Base-by-base conservation (phyloP, 1,284 basidiomycete species). In the Sphagnurus paluster region DNA sequence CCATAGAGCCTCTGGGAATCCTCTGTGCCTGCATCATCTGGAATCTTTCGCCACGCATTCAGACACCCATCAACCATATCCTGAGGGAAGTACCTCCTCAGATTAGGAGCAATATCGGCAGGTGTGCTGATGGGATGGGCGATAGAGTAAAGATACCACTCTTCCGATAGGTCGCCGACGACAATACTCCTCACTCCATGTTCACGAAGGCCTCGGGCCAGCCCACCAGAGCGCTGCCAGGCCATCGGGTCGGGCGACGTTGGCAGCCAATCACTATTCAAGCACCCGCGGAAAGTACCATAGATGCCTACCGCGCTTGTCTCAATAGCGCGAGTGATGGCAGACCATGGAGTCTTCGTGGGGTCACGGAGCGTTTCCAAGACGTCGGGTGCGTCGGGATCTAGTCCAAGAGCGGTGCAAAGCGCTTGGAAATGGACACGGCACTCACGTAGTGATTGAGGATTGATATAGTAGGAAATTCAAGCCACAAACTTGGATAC, bases 121-220 rank as follows among this genome's bases (percentile, higher is more conserved):
- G 69, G 61, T 13, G 63, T 62, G 16, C 59, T 38, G 42, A 87
- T 72, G 0, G 79, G 77, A 59, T 88, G 79, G 2, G 83, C 79
- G 53, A 85, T 78, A 7, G 81, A 75, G 56, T 90, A 90, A 46
- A 88, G 74, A 60, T 79, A 84, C 84, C 87, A 89, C 63, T 89
- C 87, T 54, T 90, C 87, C 13, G 70, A 70, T 39, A 88, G 70
- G 50, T 89, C 84, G 5, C 88, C 87, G 16, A 84, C 62, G 33
- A 84, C 65, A 46, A 90, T 68, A 56, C 74, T 78, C 30, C 68
- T 69, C 23, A 90, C 71, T 2, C 87, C 87, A 17, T 78, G 80
- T 13, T 69, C 73, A 23, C 59, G 64, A 6, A 90, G 72, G 3
- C 69, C 75, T 5, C 62, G 61, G 0, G 81, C 82, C 46, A 90